phyloP scores from a whole-genome alignment of 176 grass and related monocot genomes.

The Alopecurus myosuroides region DNA sequence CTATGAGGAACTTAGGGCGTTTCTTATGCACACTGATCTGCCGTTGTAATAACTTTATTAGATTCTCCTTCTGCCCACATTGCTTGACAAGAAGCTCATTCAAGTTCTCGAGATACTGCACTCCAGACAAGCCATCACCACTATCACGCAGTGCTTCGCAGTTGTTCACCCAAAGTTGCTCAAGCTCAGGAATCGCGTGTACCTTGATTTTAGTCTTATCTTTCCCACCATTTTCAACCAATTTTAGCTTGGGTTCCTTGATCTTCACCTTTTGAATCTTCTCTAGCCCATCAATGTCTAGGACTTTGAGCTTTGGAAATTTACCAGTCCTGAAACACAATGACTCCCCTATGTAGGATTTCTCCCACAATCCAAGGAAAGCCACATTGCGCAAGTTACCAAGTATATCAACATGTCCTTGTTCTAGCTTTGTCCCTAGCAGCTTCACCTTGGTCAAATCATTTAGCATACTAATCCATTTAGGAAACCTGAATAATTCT shows the following conservation, averaged over 20 bases:
- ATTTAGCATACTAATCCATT: neutral
- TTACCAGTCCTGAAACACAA: neutral
- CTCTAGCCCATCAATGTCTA: neutral
- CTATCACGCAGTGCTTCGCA: neutral
- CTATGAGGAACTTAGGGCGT: constrained; percentile 28
- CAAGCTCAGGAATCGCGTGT: constrained; percentile 22
- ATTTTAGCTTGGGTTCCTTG: neutral
- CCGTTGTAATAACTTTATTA: constrained; percentile 1
- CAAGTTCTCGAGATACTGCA: neutral
- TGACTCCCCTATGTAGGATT: neutral
- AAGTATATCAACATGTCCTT: neutral
- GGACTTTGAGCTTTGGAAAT: constrained; percentile 38
- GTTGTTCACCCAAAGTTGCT: constrained; percentile 16
- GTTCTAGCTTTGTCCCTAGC: neutral
- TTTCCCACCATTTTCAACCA: neutral
- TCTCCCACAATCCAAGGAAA: constrained; percentile 19
- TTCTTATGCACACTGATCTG: neutral
- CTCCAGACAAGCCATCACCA: constrained; percentile 4
- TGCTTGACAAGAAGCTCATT: constrained; percentile 21
- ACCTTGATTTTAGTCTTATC: too few relatives aligned
- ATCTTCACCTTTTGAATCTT: neutral
- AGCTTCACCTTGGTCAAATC: neutral
- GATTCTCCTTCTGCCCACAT: constrained; percentile 12
- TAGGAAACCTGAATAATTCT: neutral
- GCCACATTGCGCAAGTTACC: neutral